Conservation (phyloP, 2,329 filamentous ascomycete species). For the Verticillium zaregamsianum region DNA sequence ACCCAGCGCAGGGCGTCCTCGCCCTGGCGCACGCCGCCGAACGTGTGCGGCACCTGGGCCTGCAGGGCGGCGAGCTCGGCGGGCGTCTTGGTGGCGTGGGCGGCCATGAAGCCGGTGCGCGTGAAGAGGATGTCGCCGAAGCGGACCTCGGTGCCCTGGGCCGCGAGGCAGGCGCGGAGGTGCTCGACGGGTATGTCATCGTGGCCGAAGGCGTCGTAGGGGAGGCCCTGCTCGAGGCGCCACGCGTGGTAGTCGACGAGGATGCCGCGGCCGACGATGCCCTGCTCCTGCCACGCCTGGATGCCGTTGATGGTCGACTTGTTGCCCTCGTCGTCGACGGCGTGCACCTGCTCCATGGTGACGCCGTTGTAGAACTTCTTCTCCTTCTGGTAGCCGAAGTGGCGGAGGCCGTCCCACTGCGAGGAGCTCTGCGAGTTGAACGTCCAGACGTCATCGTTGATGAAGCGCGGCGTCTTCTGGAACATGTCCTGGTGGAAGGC, state of each 20-base stretch:
- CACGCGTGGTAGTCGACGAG: conserved; percentile 48
- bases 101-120: conserved; percentile 31
- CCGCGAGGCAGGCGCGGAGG: conserved; percentile 10
- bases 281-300: conserved; percentile 18
- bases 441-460: conserved; percentile 27
- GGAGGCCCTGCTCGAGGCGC: conserved; percentile 27
- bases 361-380: conserved; percentile 26
- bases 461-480: conserved; percentile 20
- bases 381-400: conserved; percentile 33
- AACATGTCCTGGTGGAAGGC: conserved; percentile 23
- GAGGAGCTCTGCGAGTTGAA: conserved; percentile 34
- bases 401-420: conserved; percentile 35
- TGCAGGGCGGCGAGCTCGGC: conserved; percentile 6
- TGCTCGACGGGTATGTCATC: conserved; percentile 11
- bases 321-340: conserved; percentile 6
- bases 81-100: conserved; percentile 9
- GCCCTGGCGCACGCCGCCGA: conserved; percentile 40
- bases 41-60: conserved; percentile 5
- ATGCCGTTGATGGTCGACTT: conserved; percentile 18
- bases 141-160: conserved; percentile 15
- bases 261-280: conserved; percentile 46
- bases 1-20: conserved; percentile 49
- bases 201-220: conserved; percentile 12
- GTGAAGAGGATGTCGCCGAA: conserved; percentile 55
- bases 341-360: conserved; percentile 46